Conservation (phyloP, 768 basidiomycete genomes). For the Termitomyces sp. region DNA sequence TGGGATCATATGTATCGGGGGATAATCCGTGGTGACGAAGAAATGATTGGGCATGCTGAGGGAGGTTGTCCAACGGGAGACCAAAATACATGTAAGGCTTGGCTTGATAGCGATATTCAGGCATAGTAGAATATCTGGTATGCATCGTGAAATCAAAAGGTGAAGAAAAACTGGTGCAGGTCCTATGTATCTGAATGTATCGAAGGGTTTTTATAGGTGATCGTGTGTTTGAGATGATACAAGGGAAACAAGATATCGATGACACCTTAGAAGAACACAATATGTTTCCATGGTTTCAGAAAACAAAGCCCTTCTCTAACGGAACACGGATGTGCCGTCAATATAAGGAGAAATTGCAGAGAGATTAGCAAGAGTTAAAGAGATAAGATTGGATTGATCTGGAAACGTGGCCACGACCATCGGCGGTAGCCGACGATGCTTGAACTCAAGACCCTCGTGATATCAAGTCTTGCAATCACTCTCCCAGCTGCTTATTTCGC, state of each 20-base stretch:
- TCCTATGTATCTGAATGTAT: not conserved
- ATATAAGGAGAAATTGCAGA: too few relatives aligned
- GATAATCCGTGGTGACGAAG: not conserved
- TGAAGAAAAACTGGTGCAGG: not conserved
- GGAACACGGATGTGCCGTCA: not conserved
- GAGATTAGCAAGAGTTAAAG: not conserved
- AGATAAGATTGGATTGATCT: slow-evolving; percentile 4
- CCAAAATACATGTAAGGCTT: not conserved
- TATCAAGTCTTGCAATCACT: slow-evolving; percentile 19
- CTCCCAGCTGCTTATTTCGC: slow-evolving; percentile 20
- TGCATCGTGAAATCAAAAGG: not conserved
- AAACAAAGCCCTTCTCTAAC: not conserved
- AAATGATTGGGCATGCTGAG: not conserved
- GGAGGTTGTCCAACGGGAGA: not conserved
- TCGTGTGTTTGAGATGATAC: not conserved
- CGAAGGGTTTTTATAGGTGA: not conserved
- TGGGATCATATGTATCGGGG: not conserved
- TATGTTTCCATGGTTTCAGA: not conserved
- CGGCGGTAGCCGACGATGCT: slow-evolving; percentile 17
- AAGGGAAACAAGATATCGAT: not conserved
- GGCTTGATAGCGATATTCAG: not conserved
- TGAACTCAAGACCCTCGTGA: slow-evolving; percentile 16
- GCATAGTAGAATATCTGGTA: not conserved
- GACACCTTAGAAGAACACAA: not conserved
- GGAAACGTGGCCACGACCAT: not conserved